A percentile compares a stretch with the other conserved stretches of the same genome.
These are phyloP conservation scores for Protomyces arabidopsidicola DNA, from an alignment of 1,139 yeast genomes.

Conservation along the genomic window DNA sequence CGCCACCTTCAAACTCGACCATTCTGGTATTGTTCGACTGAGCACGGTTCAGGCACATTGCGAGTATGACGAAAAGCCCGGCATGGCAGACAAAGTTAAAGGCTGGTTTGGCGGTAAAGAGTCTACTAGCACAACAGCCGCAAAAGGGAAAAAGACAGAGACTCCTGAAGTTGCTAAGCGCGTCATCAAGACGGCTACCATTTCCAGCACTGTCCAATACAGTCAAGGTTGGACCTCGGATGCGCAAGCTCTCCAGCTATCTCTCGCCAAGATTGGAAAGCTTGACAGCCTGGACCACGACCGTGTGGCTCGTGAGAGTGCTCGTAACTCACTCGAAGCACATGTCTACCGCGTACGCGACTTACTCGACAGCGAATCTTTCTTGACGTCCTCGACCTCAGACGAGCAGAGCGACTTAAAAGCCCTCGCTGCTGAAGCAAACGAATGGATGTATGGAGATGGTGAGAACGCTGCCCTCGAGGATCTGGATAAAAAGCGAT, in stretches of 20 bases:
- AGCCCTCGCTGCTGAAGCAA: conserved; percentile 29
- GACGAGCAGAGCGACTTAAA: conserved; percentile 31
- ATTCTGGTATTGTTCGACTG: conserved; percentile 21
- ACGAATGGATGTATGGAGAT: conserved; percentile 79
- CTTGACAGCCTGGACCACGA: conserved; percentile 38
- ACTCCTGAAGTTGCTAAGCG: conserved; percentile 28
- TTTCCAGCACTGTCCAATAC: conserved; percentile 32
- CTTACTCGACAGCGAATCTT: conserved; percentile 33
- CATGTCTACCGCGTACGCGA: conserved; percentile 39
- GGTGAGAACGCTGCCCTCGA: conserved; percentile 53
- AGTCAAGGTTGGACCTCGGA: conserved; percentile 39
- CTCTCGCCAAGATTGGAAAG: conserved; percentile 36
- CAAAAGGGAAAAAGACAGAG: conserved; percentile 5
- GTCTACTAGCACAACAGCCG: background rate
- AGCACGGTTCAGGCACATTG: conserved; percentile 4
- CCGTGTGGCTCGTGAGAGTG: conserved; percentile 38
- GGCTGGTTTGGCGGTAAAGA: conserved; percentile 23
- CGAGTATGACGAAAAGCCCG: conserved; percentile 7
- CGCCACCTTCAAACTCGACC: conserved; percentile 17
- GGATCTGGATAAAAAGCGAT: conserved; percentile 43
- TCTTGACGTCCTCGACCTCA: conserved; percentile 27
- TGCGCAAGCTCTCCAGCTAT: conserved; percentile 36
- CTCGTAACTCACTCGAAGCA: conserved; percentile 40
- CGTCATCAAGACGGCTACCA: conserved; percentile 30
- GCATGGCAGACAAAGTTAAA: conserved; percentile 18